These are phyloP conservation scores for Stemphylium vesicarium DNA, from an alignment of 2,329 filamentous ascomycete species.

Conservation along the genomic window DNA sequence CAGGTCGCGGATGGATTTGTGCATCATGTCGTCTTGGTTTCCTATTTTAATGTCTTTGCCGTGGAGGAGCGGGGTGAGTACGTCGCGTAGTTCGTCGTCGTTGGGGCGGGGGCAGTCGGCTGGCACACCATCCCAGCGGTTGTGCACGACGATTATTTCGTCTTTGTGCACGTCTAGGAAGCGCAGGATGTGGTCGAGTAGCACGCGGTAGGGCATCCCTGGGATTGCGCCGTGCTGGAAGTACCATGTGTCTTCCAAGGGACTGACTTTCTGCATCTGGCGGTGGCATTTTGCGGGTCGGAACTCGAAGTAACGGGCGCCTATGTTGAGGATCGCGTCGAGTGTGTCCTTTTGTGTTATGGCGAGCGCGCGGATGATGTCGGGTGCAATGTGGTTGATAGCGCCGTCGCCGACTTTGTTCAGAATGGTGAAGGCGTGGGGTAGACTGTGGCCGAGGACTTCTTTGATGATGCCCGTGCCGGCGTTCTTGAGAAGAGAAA, in stretches of 20 bases:
- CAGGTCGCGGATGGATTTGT: constrained; percentile 31
- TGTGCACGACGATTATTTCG: constrained; percentile 59
- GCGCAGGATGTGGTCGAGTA: constrained; percentile 50
- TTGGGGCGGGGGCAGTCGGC: constrained; percentile 54
- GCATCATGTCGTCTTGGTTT: constrained; percentile 37
- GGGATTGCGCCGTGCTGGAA: constrained; percentile 61
- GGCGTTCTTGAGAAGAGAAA: constrained; percentile 49
- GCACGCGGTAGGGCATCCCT: constrained; percentile 56
- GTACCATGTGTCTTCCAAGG: constrained; percentile 56
- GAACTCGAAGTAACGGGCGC: constrained; percentile 61
- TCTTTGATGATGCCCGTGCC: constrained; percentile 42
- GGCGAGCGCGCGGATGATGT: constrained; percentile 58
- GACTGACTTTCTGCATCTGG: constrained; percentile 45
- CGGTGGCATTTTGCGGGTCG: constrained; percentile 57
- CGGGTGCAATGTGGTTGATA: constrained; percentile 40
- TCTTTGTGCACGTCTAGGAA: constrained; percentile 53
- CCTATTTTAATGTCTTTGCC: constrained; percentile 29
- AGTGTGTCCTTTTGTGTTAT: constrained; percentile 60
- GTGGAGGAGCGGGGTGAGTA: constrained; percentile 44
- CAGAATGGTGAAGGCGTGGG: constrained; percentile 31
- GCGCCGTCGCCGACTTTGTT: constrained; percentile 38
- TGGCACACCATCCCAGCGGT: constrained; percentile 59
- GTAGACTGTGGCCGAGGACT: constrained; percentile 35
- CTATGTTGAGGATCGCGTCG: constrained; percentile 53
- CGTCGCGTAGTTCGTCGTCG: constrained; percentile 50